Conservation (phyloP, 78 protist genomes). For the Dictyostelium citrinum region DNA sequence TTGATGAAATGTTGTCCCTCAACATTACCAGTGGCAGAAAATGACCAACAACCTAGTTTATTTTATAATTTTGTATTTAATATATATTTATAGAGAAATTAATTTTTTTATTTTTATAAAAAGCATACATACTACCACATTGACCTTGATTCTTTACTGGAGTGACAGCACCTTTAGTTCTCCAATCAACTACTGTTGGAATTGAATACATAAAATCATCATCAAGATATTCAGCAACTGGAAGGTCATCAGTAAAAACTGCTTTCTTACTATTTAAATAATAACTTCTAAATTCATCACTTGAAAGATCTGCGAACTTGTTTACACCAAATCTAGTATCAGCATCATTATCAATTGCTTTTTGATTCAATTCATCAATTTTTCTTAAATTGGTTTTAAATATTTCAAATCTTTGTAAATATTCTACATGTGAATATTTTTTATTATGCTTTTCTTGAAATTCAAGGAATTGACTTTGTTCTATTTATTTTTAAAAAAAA, state of each 20-base stretch:
- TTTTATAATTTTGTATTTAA: too few relatives aligned
- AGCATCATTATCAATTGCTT: neutral
- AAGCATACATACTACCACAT: constrained; percentile 22
- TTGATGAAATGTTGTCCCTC: neutral
- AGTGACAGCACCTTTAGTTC: neutral
- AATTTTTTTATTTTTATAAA: too few relatives aligned
- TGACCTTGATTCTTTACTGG: constrained; percentile 29
- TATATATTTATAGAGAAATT: too few relatives aligned
- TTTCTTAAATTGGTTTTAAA: constrained; percentile 29
- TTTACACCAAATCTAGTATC: constrained; percentile 46
- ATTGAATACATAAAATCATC: neutral
- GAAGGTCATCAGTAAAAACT: neutral
- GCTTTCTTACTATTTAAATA: constrained; percentile 20
- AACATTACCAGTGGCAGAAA: neutral
- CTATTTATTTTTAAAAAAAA: neutral
- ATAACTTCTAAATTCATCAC: constrained; percentile 31
- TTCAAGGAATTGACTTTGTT: constrained; percentile 1
- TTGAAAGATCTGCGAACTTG: constrained; percentile 60
- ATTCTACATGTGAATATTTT: constrained; percentile 10
- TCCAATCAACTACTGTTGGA: constrained; percentile 83
- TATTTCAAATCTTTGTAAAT: neutral
- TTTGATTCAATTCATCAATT: neutral
- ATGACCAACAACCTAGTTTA: neutral
- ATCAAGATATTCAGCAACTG: neutral
- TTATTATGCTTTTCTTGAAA: constrained; percentile 43